Percentiles rank a stretch among this genome's conserved stretches.
phyloP scores from a whole-genome alignment of 2,329 filamentous ascomycete genomes.

The Fusarium drepaniforme region DNA sequence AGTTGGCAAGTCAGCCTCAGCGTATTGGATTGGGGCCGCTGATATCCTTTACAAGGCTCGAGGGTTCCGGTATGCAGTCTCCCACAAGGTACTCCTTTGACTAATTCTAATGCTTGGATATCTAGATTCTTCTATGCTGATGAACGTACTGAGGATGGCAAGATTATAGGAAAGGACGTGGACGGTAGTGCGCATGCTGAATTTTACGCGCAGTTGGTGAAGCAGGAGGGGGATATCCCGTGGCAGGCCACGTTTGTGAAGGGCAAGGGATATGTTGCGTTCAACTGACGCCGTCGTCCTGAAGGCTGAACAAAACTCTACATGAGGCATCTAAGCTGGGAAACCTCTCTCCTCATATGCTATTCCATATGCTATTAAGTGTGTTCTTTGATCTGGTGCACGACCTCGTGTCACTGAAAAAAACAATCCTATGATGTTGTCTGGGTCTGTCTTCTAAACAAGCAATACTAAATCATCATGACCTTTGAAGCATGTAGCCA shows the following conservation, averaged over 20 bases:
- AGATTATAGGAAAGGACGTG: not conserved
- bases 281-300: not conserved
- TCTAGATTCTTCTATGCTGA: not conserved
- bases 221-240: not conserved
- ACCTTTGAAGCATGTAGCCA: not conserved
- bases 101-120: not conserved
- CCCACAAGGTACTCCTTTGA: not conserved
- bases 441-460: not conserved
- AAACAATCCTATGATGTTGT: no score
- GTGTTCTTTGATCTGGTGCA: no score
- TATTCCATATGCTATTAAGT: not conserved
- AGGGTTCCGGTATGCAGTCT: not conserved
- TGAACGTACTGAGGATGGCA: not conserved
- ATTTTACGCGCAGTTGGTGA: not conserved
- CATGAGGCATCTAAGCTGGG: not conserved
- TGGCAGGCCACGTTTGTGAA: not conserved
- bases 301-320: no score
- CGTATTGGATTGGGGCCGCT: slow-evolving; percentile 11
- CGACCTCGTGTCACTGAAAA: no score
- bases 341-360: not conserved
- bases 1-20: slow-evolving; percentile 13
- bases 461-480: not conserved
- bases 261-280: not conserved
- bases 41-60: not conserved
- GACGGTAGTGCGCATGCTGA: not conserved